phyloP scores from a whole-genome alignment of 108 stramenopile genomes.

The Pseudonitzschia pungens region DNA sequence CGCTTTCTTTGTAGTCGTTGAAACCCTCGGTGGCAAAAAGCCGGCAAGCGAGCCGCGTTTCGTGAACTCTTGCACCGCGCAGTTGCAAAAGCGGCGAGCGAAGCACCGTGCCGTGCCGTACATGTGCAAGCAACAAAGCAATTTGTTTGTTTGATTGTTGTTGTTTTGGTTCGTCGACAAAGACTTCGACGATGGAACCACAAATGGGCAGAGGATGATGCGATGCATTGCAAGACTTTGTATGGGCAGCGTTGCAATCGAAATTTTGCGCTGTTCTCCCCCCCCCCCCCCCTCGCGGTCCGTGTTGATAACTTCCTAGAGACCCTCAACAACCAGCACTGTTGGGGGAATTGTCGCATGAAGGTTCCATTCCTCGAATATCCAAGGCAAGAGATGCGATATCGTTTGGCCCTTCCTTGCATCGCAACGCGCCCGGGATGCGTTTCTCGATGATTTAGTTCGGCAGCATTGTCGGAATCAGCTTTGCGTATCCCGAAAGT shows the following conservation, averaged over 20 bases:
- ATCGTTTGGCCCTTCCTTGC: neutral
- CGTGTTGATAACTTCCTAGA: neutral
- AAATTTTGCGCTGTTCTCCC: neutral
- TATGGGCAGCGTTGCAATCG: neutral
- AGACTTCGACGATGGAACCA: neutral
- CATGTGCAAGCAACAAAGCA: neutral
- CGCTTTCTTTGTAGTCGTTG: too few relatives aligned
- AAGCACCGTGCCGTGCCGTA: too few relatives aligned
- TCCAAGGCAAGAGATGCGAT: neutral
- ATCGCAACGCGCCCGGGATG: neutral
- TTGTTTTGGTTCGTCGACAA: neutral
- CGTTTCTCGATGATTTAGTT: neutral
- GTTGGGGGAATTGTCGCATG: neutral
- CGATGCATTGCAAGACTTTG: neutral
- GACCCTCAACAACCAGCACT: conserved; percentile 3
- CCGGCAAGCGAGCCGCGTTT: too few relatives aligned
- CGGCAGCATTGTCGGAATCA: neutral
- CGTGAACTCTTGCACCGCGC: too few relatives aligned
- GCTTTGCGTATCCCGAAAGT: neutral
- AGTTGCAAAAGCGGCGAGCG: too few relatives aligned
- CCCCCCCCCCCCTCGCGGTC: neutral
- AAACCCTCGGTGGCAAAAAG: too few relatives aligned
- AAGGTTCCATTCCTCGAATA: neutral
- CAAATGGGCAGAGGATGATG: conserved; percentile 1
- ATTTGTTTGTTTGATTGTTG: neutral